Evolutionary conservation across 1,284 basidiomycete genomes (phyloP).

Genomic region (Chalciporus sp.): DNA sequence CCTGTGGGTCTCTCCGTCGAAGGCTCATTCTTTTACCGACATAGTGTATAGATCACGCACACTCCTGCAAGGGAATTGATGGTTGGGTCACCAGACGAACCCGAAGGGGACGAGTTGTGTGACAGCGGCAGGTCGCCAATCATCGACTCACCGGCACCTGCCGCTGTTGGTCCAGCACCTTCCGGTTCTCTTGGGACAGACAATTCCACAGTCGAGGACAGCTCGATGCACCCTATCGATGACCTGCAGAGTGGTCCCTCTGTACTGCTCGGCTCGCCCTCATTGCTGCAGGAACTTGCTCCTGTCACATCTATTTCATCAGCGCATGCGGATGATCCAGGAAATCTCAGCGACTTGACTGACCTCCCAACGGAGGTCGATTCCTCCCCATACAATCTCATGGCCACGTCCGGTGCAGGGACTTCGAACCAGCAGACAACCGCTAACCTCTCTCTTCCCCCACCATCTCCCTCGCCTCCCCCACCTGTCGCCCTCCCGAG

Average conservation of each 20-base stretch:
- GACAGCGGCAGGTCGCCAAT: neutral
- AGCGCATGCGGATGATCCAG: constrained; percentile 14
- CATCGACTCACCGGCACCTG: neutral
- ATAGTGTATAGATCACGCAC: constrained; percentile 22
- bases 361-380: constrained; percentile 28
- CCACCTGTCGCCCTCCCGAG: neutral
- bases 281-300: neutral
- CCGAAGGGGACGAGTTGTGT: constrained; percentile 5
- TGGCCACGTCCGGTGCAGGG: neutral
- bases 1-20: constrained; percentile 24
- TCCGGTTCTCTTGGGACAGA: neutral
- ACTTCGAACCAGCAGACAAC: neutral
- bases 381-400: constrained; percentile 13
- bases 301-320: neutral
- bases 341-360: constrained; percentile 29
- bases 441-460: neutral
- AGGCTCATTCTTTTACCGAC: neutral
- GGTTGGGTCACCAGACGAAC: constrained; percentile 14
- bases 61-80: constrained; percentile 16
- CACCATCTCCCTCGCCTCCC: neutral
- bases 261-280: constrained; percentile 1
- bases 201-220: neutral
- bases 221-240: neutral
- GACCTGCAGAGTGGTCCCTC: neutral
- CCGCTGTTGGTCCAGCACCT: constrained; percentile 1